Base-by-base conservation (phyloP, 805 yeast species). In the Ogataea pignaliae region DNA sequence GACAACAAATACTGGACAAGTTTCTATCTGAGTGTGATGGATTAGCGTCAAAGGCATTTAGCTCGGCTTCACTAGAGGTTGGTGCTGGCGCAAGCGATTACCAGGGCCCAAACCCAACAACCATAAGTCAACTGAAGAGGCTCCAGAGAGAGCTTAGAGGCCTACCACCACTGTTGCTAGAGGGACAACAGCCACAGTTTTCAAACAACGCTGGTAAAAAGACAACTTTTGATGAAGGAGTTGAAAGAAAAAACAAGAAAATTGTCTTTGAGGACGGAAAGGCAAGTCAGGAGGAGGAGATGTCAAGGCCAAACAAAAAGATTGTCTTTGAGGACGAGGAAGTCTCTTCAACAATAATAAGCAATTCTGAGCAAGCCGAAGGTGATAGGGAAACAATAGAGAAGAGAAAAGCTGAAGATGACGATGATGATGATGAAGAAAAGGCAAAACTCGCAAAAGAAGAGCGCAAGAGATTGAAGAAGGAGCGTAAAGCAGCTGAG, bases 111-210 rank as follows among this genome's bases (percentile, higher is more conserved):
- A 57, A 54, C 28, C 47, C 60, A 14, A 55, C 65, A 5, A 56
- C 52, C 7, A 43, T 63, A 15, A 56, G 64, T 33, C 70, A 65
- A 43, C 44, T 66, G 41, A 65, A 64, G 41, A 61, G 71, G 47
- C 51, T 65, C 29, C 69, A 65, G 44, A 57, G 71, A 53, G 69
- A 63, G 34, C 49, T 66, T 14, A 53, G 68, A 43, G 71, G 71
- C 3, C 42, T 66, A 30, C 68, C 69, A 8, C 71, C 71, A 4
- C 48, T 66, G 12, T 46, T 65, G 36, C 45, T 57, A 14, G 68
- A 60, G 17, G 54, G 52, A 10, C 40, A 47, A 29, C 44, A 39
- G 21, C 41, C 34, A 37, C 35, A 34, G 9, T 32, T 17, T 10
- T 34, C 18, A 40, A 14, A 30, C 40, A 26, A 9, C 17, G 11